phyloP scores from a whole-genome alignment of 257 asterid species.

The Plantago elongata region DNA sequence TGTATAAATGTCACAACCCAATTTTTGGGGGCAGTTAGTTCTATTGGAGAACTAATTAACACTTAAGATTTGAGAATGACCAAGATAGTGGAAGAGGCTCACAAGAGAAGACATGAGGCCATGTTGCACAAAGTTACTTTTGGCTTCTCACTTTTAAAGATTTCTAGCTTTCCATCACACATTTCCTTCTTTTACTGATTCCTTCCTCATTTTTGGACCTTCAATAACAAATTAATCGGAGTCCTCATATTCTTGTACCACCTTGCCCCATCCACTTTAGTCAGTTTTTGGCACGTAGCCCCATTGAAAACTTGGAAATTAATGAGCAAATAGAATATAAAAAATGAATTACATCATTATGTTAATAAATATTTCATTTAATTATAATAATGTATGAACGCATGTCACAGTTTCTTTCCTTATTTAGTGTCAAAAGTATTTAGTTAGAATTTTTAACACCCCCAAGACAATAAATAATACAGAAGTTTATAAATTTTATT shows the following conservation, averaged over 20 bases:
- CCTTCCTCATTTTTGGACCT: slow-evolving; percentile 34
- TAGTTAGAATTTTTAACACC: too few species aligned
- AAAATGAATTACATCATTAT: too few species aligned
- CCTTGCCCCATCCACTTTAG: not conserved
- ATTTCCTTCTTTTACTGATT: slow-evolving; percentile 28
- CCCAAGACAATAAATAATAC: too few species aligned
- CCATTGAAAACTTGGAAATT: not conserved
- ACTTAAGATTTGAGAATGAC: not conserved
- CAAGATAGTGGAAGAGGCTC: not conserved
- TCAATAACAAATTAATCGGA: slow-evolving; percentile 22
- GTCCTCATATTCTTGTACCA: too few species aligned
- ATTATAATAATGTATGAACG: too few species aligned
- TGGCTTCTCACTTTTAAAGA: slow-evolving; percentile 25
- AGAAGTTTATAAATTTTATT: too few species aligned
- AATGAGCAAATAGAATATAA: not conserved
- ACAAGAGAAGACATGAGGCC: slow-evolving; percentile 32
- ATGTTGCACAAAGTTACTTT: slow-evolving; percentile 47
- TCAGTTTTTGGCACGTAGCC: not conserved
- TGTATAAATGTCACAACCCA: too few species aligned
- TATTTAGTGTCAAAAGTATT: too few species aligned
- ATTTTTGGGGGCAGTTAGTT: too few species aligned
- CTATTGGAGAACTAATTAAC: too few species aligned
- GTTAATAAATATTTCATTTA: too few species aligned
- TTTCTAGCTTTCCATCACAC: slow-evolving; percentile 20
- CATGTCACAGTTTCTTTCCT: too few species aligned